These are phyloP conservation scores for Hypsizygus marmoreus DNA, from an alignment of 768 basidiomycete genomes.

Conservation along the genomic window DNA sequence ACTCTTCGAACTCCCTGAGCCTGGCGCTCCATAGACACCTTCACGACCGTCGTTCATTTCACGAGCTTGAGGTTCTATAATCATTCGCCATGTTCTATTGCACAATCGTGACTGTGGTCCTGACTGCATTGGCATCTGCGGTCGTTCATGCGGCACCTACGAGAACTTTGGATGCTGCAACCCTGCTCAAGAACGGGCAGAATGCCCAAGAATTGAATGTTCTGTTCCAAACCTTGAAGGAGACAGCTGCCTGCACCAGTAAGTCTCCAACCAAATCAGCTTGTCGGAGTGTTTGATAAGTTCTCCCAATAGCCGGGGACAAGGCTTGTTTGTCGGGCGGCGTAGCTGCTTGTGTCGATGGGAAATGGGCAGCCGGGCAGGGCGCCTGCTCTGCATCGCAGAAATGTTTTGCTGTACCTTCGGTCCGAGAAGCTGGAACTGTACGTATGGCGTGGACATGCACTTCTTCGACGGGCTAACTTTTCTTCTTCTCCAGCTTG, in stretches of 20 bases:
- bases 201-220: slow-evolving; percentile 54
- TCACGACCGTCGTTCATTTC: slow-evolving; percentile 17
- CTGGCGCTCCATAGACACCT: slow-evolving; percentile 31
- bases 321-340: slow-evolving; percentile 45
- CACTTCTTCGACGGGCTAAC: neutral
- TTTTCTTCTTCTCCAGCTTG: slow-evolving; percentile 27
- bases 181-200: slow-evolving; percentile 50
- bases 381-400: slow-evolving; percentile 36
- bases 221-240: slow-evolving; percentile 41
- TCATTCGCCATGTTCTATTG: slow-evolving; percentile 15
- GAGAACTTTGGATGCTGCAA: slow-evolving; percentile 37
- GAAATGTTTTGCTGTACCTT: slow-evolving; percentile 56
- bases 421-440: slow-evolving; percentile 40
- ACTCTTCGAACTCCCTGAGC: slow-evolving; percentile 28
- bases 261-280: slow-evolving; percentile 11
- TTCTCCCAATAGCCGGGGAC: slow-evolving; percentile 34
- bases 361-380: slow-evolving; percentile 37
- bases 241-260: slow-evolving; percentile 49
- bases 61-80: slow-evolving; percentile 9
- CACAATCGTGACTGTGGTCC: slow-evolving; percentile 8
- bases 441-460: slow-evolving; percentile 32
- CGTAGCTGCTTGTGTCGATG: slow-evolving; percentile 42
- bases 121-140: slow-evolving; percentile 24
- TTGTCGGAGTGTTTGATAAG: neutral
- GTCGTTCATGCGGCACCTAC: slow-evolving; percentile 31